Evolutionary conservation across 805 yeast species (phyloP).

Genomic region (Isabelozyma heimii): DNA sequence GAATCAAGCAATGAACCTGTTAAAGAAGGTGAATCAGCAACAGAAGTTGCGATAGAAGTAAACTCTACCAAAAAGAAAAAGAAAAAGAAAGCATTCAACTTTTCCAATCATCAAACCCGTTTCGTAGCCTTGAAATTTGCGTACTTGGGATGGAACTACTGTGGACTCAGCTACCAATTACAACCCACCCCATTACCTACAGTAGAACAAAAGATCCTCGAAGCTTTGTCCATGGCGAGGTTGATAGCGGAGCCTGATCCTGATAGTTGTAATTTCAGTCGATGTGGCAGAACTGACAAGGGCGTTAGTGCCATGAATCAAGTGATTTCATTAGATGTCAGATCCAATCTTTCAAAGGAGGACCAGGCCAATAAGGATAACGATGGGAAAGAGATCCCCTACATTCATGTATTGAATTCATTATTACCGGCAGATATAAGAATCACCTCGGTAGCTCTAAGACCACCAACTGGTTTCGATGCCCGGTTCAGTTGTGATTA

Average conservation of each 20-base stretch:
- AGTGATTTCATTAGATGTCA: slow-evolving; percentile 74
- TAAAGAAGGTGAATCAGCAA: background rate
- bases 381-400: slow-evolving; percentile 73
- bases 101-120: slow-evolving; percentile 59
- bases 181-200: slow-evolving; percentile 81
- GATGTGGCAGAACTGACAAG: slow-evolving; percentile 93
- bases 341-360: slow-evolving; percentile 64
- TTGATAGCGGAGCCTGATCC: slow-evolving; percentile 63
- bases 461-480: slow-evolving; percentile 82
- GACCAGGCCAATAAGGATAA: slow-evolving; percentile 56
- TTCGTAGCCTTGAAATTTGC: slow-evolving; percentile 80
- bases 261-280: slow-evolving; percentile 65
- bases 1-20: slow-evolving; percentile 32
- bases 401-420: slow-evolving; percentile 71
- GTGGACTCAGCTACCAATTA: slow-evolving; percentile 81
- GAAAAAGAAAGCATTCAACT: slow-evolving; percentile 55
- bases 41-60: background rate
- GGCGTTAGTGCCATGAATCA: slow-evolving; percentile 99
- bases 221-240: slow-evolving; percentile 66
- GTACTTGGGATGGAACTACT: slow-evolving; percentile 92
- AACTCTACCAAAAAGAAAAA: slow-evolving; percentile 5
- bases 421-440: slow-evolving; percentile 78
- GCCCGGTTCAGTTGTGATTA: slow-evolving; percentile 89
- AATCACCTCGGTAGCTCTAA: slow-evolving; percentile 74
- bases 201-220: slow-evolving; percentile 72